Base-by-base conservation (phyloP, 345 rosid genomes). In the Linum tenue region DNA sequence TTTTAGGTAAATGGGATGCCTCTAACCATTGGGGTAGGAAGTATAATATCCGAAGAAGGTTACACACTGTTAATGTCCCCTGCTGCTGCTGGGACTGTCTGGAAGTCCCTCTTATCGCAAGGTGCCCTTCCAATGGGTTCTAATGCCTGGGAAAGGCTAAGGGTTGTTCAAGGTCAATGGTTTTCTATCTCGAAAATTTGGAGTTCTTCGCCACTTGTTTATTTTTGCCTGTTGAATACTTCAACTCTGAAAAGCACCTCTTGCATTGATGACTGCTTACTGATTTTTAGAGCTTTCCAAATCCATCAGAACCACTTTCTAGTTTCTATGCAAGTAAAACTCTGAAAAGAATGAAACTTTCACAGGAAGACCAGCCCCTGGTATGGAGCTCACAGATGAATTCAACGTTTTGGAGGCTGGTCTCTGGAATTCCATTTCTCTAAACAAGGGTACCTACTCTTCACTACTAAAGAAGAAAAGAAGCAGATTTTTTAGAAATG, bases 81-180 rank as follows among this genome's bases (percentile, higher is more conserved):
- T 64, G 88, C 84, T 5, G 78, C 80, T 69, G 96, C 96, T 31
- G 79, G 71, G 70, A 78, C 88, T 40, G 76, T 91, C 55, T 89
- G 96, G 98, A 78, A 85, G 68, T 73, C 77, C 31, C 87, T 91
- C 72, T 69, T 89, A 76, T 82, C 96, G 66, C 72, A 78, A 59
- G 98, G 90, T 73, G 95, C 90, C 55, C 59, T 76, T 72, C 96
- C 96, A 38, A 87, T 91, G 96, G 98, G 98, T 59, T 84, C 85
- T 64, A 83, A 81, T 67, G 96, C 92, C 61, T 91, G 91, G 98
- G 98, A 91, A 79, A 85, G 82, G 71, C 86, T 91, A 64, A 86
- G 98, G 79, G 79, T 84, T 71, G 70, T 76, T 59, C 86, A 67
- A 89, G 98, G 98, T 86, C 72, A 59, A 59, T 35, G 6, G 16